Percentiles rank a stretch among this genome's conserved stretches.
phyloP scores from a whole-genome alignment of 345 rosid species.

The Corymbia maculata region DNA sequence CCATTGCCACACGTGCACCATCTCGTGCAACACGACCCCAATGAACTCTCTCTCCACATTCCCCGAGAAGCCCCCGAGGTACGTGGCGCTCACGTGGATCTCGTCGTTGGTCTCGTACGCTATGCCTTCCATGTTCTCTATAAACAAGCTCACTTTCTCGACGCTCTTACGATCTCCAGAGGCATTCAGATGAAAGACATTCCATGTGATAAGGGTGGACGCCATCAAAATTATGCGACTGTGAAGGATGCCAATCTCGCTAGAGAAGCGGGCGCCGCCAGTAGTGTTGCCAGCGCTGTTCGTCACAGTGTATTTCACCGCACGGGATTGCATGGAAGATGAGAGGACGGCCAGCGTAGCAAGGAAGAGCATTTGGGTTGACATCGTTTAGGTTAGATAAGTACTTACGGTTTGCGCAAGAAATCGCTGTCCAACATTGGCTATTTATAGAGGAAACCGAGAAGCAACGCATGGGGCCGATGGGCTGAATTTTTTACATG shows the following conservation, averaged over 20 bases:
- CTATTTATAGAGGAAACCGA: not conserved
- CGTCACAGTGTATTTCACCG: constrained; percentile 20
- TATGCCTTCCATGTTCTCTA: constrained; percentile 18
- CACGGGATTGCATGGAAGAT: constrained; percentile 5
- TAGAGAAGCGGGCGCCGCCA: constrained; percentile 19
- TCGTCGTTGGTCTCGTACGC: constrained; percentile 9
- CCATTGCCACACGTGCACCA: constrained; percentile 72
- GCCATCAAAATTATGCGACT: constrained; percentile 6
- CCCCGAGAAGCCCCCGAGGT: constrained; percentile 18
- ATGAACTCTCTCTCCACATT: constrained; percentile 33
- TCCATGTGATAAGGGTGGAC: constrained; percentile 27
- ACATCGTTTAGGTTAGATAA: too few species aligned
- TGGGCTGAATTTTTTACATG: not conserved
- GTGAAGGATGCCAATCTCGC: constrained; percentile 12
- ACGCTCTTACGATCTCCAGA: constrained; percentile 13
- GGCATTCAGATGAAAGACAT: constrained; percentile 15
- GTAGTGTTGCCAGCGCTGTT: constrained; percentile 13
- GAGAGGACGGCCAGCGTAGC: constrained; percentile 1
- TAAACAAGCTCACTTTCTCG: constrained; percentile 13
- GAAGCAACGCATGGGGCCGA: not conserved
- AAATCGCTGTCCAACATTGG: not conserved
- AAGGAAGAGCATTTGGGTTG: not conserved
- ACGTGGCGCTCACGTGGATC: constrained; percentile 23
- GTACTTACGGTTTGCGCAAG: too few species aligned
- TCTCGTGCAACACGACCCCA: constrained; percentile 59